Evolutionary conservation across 768 basidiomycete species (phyloP).

Genomic region (Tricholoma sp.): DNA sequence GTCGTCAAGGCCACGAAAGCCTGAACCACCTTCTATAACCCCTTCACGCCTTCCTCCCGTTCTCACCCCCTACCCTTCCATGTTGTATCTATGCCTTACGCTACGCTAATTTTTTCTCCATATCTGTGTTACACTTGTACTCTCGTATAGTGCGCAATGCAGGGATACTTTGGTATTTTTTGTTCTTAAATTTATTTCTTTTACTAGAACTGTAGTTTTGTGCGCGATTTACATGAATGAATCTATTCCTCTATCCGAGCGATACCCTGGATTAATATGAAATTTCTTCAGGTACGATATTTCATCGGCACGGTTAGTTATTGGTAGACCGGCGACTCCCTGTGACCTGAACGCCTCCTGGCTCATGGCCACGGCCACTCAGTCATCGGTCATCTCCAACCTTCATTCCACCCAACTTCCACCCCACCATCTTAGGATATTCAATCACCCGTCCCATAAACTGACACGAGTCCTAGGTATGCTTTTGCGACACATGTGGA

Average conservation of each 20-base stretch:
- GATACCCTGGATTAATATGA: too few species aligned
- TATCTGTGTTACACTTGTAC: conserved; percentile 1
- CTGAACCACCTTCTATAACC: conserved; percentile 17
- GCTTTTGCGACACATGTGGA: too few species aligned
- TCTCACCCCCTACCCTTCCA: conserved; percentile 10
- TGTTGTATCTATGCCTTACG: conserved; percentile 41
- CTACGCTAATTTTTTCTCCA: not conserved
- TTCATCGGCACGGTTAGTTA: too few species aligned
- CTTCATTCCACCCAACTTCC: too few species aligned
- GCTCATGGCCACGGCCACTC: too few species aligned
- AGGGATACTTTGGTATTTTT: not conserved
- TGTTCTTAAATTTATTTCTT: not conserved
- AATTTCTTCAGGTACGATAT: too few species aligned
- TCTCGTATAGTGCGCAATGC: not conserved
- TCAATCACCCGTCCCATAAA: too few species aligned
- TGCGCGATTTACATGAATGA: not conserved
- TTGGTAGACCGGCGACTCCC: too few species aligned
- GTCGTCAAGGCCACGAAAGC: conserved; percentile 82
- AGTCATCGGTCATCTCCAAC: too few species aligned
- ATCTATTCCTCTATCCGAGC: not conserved
- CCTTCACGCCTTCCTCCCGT: conserved; percentile 13
- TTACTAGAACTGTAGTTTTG: not conserved
- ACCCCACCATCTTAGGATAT: too few species aligned
- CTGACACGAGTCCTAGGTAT: too few species aligned
- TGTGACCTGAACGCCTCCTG: too few species aligned